A percentile compares a stretch with the other conserved stretches of the same genome.
phyloP scores from a whole-genome alignment of 768 basidiomycete species.

The Suillus spraguei region DNA sequence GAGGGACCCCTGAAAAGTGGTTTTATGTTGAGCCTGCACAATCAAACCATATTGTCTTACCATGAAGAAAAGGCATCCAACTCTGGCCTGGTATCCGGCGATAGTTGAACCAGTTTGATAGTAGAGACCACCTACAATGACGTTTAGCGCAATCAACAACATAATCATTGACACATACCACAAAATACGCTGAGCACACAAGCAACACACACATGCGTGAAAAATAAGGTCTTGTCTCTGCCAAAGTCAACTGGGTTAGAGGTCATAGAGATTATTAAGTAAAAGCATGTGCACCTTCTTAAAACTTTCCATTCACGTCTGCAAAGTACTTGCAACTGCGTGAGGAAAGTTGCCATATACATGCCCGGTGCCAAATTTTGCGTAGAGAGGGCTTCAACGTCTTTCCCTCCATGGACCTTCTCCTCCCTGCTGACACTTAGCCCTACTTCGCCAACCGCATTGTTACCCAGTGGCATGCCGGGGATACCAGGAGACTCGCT shows the following conservation, averaged over 20 bases:
- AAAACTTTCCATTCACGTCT: conserved; percentile 88
- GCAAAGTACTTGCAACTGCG: conserved; percentile 81
- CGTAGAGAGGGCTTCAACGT: conserved; percentile 24
- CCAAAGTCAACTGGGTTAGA: conserved; percentile 1
- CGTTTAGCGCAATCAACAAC: conserved; percentile 2
- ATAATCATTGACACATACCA: conserved; percentile 44
- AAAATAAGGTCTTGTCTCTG: conserved; percentile 81
- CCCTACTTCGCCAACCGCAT: conserved; percentile 9
- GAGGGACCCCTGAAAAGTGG: conserved; percentile 66
- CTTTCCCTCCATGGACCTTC: conserved; percentile 15
- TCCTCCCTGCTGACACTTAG: conserved; percentile 18
- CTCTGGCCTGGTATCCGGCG: conserved; percentile 90
- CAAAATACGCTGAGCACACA: conserved; percentile 84
- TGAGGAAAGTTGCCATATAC: conserved; percentile 83
- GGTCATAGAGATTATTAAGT: neutral
- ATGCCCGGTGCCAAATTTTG: conserved; percentile 25
- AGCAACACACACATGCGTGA: conserved; percentile 75
- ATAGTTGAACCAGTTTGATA: conserved; percentile 79
- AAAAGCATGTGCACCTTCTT: conserved; percentile 47
- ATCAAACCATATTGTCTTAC: conserved; percentile 37
- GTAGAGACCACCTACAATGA: conserved; percentile 73
- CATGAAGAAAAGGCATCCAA: conserved; percentile 96
- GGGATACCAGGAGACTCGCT: conserved; percentile 59
- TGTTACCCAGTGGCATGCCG: conserved; percentile 12
- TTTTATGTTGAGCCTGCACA: conserved; percentile 13